Evolutionary conservation across 805 yeast species (phyloP), one percentile per base, ranked within the genome.

Genomic region (Pichia californica): DNA sequence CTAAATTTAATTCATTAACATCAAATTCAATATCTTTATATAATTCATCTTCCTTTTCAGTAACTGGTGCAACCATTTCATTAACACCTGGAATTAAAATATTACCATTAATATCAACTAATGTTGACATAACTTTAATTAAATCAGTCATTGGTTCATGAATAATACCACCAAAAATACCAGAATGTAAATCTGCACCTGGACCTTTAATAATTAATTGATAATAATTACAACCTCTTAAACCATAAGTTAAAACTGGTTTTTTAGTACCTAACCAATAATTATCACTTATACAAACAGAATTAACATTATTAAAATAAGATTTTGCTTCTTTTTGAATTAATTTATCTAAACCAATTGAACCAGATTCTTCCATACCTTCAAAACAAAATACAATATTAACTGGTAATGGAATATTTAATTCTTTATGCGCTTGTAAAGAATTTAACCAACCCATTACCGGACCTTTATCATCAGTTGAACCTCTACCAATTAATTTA

Each of bases 281-380:
- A 71, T 93, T 93, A 67, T 93, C 99, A 43, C 93, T 81, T 55
- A 93, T 93, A 63, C 97, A 88, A 41, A 89, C 96, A 30, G 96
- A 88, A 61, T 91, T 95, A 39, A 89, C 95, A 33, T 78, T 81
- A 63, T 83, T 81, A 73, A 93, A 93, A 66, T 88, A 93, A 31
- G 66, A 63, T 41, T 74, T 64, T 43, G 95, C 89, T 69, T 93
- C 98, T 33, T 70, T 65, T 40, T 80, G 81, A 57, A 93, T 83
- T 57, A 93, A 76, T 29, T 70, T 79, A 54, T 91, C 99, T 52
- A 93, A 75, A 29, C 98, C 98, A 40, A 87, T 66, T 28, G 96
- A 88, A 20, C 99, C 99, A 51, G 89, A 81, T 69, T 93, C 99
- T 69, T 93, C 99, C 99, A 93, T 93, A 49, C 99, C 98, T 69